Base-by-base conservation (phyloP, 257 asterid genomes). In the Solanum ossicruentum region DNA sequence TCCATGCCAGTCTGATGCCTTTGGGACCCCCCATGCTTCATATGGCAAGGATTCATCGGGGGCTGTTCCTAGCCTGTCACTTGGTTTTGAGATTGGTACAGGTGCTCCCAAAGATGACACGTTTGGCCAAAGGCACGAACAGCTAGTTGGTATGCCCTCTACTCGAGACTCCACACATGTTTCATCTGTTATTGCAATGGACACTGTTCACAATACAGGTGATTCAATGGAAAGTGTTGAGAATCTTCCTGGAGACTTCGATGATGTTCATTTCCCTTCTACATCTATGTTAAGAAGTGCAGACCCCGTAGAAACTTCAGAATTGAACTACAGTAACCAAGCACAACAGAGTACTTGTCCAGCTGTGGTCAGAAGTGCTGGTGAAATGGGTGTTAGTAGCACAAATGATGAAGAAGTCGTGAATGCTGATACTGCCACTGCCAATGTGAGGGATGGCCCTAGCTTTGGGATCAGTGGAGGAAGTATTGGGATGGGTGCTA, bases 401-500 rank as follows among this genome's bases (percentile, higher is more conserved):
- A 95, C 99, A 55, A 97, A 97, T 79, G 99, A 95, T 77, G 99
- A 97, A 84, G 98, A 97, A 88, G 99, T 97, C 20, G 90, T 95
- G 75, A 97, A 97, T 84, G 89, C 97, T 17, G 98, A 97, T 90
- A 95, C 97, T 89, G 91, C 91, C 45, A 94, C 98, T 88, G 96
- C 91, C 61, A 94, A 93, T 55, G 97, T 92, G 43, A 94, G 93
- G 87, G 94, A 92, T 87, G 99, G 95, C 45, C 94, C 94, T 86
- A 97, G 99, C 87, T 83, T 95, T 56, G 99, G 99, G 71, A 88
- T 94, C 82, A 97, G 99, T 86, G 98, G 98, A 56, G 99, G 99
- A 86, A 95, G 99, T 87, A 97, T 97, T 66, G 99, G 99, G 67
- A 95, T 97, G 99, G 99, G 99, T 86, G 99, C 99, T 67, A 95